Evolutionary conservation across 768 basidiomycete genomes (phyloP).

Genomic region (Suillus discolor): DNA sequence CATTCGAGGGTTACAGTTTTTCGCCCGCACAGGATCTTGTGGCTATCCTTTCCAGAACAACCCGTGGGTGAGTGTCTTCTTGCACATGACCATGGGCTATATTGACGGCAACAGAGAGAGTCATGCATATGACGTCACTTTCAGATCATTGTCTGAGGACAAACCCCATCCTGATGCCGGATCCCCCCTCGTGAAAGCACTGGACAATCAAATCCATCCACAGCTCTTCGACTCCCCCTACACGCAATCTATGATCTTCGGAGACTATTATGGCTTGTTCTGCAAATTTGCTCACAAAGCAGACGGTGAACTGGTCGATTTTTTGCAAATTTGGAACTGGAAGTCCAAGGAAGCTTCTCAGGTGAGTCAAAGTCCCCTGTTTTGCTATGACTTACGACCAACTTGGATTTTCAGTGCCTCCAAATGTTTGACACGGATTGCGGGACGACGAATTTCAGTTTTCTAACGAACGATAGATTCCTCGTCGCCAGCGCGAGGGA

Average conservation of each 20-base stretch:
- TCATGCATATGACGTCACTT: neutral
- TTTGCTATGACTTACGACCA: neutral
- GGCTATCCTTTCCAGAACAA: neutral
- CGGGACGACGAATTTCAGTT: neutral
- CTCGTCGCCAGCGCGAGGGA: neutral
- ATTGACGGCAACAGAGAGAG: neutral
- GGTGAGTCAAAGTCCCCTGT: neutral
- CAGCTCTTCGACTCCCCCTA: too few relatives aligned
- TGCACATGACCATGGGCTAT: neutral
- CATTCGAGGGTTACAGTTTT: neutral
- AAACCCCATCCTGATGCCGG: neutral
- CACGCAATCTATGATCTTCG: neutral
- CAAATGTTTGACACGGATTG: neutral
- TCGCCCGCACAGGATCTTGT: neutral
- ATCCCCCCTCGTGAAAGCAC: neutral
- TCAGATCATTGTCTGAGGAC: neutral
- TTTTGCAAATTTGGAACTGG: constrained; percentile 4
- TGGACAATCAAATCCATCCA: neutral
- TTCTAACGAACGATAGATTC: neutral
- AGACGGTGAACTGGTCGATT: neutral
- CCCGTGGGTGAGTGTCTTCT: neutral
- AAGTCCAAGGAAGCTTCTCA: neutral
- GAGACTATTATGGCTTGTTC: neutral
- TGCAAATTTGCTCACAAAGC: neutral
- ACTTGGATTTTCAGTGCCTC: neutral